Evolutionary conservation across 2,329 filamentous ascomycete genomes (phyloP).

Genomic region (Scedosporium aurantiacum): DNA sequence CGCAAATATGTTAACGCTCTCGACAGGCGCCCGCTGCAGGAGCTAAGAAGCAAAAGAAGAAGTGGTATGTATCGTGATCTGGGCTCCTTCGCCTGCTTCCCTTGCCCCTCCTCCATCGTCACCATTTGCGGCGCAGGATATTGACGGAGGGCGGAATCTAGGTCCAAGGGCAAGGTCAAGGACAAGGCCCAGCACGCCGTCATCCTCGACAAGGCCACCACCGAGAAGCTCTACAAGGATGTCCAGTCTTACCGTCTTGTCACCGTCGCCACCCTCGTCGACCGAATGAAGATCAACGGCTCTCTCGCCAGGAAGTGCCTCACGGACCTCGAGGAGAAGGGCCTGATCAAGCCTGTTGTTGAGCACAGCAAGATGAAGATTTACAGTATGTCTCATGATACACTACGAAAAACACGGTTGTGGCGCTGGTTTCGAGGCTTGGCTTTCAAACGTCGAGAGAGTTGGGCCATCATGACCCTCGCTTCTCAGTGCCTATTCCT

Average conservation of each 20-base stretch:
- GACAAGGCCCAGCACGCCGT: slow-evolving; percentile 99
- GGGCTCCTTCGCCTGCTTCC: background rate
- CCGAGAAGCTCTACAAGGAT: slow-evolving; percentile 99
- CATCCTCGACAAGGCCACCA: slow-evolving; percentile 94
- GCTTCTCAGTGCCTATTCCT: background rate
- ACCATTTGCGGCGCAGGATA: background rate
- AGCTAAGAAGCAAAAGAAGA: slow-evolving; percentile 42
- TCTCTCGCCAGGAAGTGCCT: slow-evolving; percentile 86
- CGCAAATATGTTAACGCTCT: slow-evolving; percentile 13
- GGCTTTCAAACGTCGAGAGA: no score
- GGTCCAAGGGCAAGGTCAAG: slow-evolving; percentile 68
- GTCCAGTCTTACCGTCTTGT: slow-evolving; percentile 99
- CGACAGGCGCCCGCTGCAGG: slow-evolving; percentile 32
- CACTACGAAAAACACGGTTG: no score
- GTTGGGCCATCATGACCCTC: background rate
- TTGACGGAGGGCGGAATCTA: slow-evolving; percentile 8
- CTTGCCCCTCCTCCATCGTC: background rate
- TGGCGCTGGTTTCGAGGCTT: no score
- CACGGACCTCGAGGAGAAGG: slow-evolving; percentile 92
- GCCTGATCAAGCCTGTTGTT: slow-evolving; percentile 95
- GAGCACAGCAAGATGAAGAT: slow-evolving; percentile 96
- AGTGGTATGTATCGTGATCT: slow-evolving; percentile 23
- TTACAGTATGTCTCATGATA: slow-evolving; percentile 57
- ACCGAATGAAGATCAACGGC: slow-evolving; percentile 99
- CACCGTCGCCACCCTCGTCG: slow-evolving; percentile 96